Base-by-base conservation (phyloP, 306 rosid genomes). In the Heteromeles arbutifolia region DNA sequence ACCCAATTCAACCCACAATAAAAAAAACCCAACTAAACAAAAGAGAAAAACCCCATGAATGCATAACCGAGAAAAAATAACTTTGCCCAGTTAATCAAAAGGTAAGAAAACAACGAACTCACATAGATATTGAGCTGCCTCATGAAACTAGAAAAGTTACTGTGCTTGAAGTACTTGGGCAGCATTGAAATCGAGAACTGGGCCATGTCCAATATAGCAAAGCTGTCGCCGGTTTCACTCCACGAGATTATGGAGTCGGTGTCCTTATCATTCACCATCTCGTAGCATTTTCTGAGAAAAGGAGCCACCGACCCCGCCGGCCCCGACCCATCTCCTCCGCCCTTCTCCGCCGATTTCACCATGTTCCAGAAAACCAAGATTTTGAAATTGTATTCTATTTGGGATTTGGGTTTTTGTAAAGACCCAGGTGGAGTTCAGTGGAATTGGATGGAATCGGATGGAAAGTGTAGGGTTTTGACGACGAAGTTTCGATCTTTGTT, bases 61-160 rank as follows among this genome's bases (percentile, higher is more conserved):
- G 17, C 48, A 39, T 9, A 2, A 48, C 18, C 31, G 53, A 68
- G 25, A 31, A 5, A 21, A 65, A 28, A 74, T 6, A 29, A 65
- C 34, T 9, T 25, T 3, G 12, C 52, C 24, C 62, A 25, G 19
- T 4, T 8, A 29, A 79, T 5, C 24, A 72, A 9, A 53, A 39
- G 7, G 3, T 31, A 17, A 67, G 57, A 56, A 43, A 3, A 21
- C 18, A 6, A 63, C 58, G 64, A 41, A 78, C 85, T 50, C 13
- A 93, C 98, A 71, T 93, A 91, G 77, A 91, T 91, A 74, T 93
- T 93, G 84, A 93, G 98, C 63, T 93, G 98, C 48, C 98, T 74
- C 87, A 93, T 85, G 86, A 93, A 93, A 81, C 97, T 93, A 34
- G 98, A 89, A 83, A 89, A 87, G 72, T 93, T 93, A 84, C 85